Conservation (phyloP, 176 grass and related monocot genomes). For the Phyllostachys edulis region DNA sequence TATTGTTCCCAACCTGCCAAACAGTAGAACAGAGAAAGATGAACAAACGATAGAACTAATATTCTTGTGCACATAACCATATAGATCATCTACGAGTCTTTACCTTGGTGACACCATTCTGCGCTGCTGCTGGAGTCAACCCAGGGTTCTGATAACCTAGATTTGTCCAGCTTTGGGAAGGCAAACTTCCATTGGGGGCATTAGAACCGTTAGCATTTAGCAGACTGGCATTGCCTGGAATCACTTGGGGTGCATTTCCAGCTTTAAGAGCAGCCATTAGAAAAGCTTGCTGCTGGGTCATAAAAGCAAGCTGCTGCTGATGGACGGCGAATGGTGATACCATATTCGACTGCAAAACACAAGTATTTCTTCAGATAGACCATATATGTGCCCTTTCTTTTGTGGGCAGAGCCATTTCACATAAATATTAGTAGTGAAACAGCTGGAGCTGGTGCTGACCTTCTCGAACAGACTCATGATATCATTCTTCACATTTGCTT, state of each 20-base stretch:
- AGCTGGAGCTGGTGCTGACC: constrained; percentile 38
- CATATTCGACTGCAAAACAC: constrained; percentile 79
- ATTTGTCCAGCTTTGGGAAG: constrained; percentile 62
- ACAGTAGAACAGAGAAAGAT: constrained; percentile 20
- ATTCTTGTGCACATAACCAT: background rate
- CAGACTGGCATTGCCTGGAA: constrained; percentile 44
- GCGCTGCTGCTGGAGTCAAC: constrained; percentile 39
- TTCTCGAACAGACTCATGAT: constrained; percentile 99
- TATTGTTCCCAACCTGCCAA: constrained; percentile 52
- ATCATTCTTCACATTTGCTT: constrained; percentile 69
- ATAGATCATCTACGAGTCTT: background rate
- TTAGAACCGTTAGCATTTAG: constrained; percentile 46
- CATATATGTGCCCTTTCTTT: background rate
- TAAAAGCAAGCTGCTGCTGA: constrained; percentile 88
- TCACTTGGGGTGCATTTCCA: constrained; percentile 50
- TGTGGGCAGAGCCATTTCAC: background rate
- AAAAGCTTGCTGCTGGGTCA: constrained; percentile 94
- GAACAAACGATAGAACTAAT: background rate
- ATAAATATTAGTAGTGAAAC: constrained; percentile 4
- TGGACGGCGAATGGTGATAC: constrained; percentile 81
- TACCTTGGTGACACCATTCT: constrained; percentile 57
- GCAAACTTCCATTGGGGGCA: constrained; percentile 41
- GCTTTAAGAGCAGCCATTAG: constrained; percentile 83
- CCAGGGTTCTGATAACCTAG: constrained; percentile 66
- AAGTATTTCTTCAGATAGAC: constrained; percentile 25